These are phyloP conservation scores for Novymonas esmeraldas DNA, from an alignment of 208 protist genomes.

Conservation along the genomic window DNA sequence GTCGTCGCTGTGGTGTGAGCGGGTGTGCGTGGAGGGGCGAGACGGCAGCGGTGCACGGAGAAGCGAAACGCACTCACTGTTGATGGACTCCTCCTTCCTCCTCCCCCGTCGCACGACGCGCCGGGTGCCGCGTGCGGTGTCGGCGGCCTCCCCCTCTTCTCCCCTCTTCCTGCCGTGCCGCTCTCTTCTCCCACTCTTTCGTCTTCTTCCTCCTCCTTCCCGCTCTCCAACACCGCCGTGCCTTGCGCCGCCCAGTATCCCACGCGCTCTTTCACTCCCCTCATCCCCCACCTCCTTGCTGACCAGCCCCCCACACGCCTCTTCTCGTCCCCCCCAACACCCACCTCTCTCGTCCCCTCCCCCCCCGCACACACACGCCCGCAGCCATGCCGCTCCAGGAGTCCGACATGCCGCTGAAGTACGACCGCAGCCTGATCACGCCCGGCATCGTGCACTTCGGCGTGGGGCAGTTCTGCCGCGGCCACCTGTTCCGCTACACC, in stretches of 20 bases:
- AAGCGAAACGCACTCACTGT: too few relatives aligned
- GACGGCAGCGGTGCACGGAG: too few relatives aligned
- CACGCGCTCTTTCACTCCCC: not conserved
- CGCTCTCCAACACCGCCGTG: not conserved
- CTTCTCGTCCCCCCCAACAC: not conserved
- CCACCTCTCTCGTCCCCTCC: not conserved
- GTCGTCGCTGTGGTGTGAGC: too few relatives aligned
- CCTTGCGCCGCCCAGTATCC: not conserved
- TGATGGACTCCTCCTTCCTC: too few relatives aligned
- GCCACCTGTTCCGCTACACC: slow-evolving; percentile 45
- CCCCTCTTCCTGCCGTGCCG: not conserved
- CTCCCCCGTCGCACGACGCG: too few relatives aligned
- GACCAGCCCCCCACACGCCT: too few relatives aligned
- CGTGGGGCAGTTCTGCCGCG: slow-evolving; percentile 43
- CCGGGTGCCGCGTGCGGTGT: too few relatives aligned
- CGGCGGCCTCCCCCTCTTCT: not conserved
- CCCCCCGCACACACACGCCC: not conserved
- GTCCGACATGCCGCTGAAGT: slow-evolving; percentile 24
- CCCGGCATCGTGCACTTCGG: slow-evolving; percentile 47
- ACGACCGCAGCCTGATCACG: slow-evolving; percentile 34
- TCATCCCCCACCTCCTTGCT: too few relatives aligned
- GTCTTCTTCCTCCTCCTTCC: not conserved
- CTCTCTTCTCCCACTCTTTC: not conserved
- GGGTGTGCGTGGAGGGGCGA: too few relatives aligned
- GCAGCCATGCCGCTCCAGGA: slow-evolving; percentile 19